phyloP scores from a whole-genome alignment of 2,329 filamentous ascomycete genomes.

The Fusarium cyanostomum region DNA sequence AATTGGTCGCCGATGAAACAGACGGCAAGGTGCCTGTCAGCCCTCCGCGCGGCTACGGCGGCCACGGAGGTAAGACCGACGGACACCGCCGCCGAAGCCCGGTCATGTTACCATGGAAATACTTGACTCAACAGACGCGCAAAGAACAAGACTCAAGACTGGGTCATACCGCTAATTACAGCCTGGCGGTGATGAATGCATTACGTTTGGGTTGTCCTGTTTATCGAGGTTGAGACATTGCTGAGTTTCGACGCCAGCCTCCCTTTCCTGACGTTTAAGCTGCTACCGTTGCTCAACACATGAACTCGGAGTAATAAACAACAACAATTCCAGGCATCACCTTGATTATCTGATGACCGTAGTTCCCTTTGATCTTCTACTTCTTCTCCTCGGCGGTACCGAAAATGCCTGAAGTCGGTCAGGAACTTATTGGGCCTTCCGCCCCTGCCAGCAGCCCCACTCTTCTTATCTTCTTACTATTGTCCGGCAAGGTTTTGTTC shows the following conservation, averaged over 20 bases:
- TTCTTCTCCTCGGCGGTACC: background rate
- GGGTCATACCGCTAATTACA: too few relatives aligned
- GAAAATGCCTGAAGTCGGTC: background rate
- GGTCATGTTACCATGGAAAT: background rate
- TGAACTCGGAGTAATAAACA: too few relatives aligned
- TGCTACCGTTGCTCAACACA: too few relatives aligned
- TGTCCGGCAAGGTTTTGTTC: conserved; percentile 11
- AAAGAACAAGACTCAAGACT: too few relatives aligned
- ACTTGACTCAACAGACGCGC: too few relatives aligned
- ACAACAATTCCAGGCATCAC: too few relatives aligned
- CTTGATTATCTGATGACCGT: background rate
- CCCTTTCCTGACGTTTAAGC: background rate
- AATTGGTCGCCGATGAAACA: too few relatives aligned
- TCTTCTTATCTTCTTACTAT: conserved; percentile 10
- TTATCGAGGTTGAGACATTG: background rate
- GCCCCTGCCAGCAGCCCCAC: conserved; percentile 16
- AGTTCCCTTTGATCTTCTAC: background rate
- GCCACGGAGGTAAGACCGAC: background rate
- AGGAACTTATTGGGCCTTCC: conserved; percentile 1
- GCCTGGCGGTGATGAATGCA: background rate
- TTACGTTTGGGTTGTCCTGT: background rate
- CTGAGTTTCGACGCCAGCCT: background rate
- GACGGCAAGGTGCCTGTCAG: too few relatives aligned
- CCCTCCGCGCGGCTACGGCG: conserved; percentile 14
- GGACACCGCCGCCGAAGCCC: background rate